Evolutionary conservation across 139 green algal species (phyloP).

Genomic region (Chlorella vulgaris): DNA sequence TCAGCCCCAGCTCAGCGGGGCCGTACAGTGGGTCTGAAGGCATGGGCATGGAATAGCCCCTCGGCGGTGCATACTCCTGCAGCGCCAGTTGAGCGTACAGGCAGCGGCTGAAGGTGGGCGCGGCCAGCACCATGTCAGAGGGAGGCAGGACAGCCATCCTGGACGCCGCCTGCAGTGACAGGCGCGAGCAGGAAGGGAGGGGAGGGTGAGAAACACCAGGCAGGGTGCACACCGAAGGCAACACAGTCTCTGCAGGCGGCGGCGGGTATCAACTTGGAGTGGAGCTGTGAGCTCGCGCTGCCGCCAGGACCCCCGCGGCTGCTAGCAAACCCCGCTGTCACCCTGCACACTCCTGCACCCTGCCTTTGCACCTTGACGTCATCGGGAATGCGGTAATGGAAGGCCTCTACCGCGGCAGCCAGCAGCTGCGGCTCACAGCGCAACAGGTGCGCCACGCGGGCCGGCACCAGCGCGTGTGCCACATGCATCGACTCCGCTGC

Average conservation of each 20-base stretch:
- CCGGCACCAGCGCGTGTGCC: slow-evolving; percentile 54
- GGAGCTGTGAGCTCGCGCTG: no score
- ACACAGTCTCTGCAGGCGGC: no score
- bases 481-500: slow-evolving; percentile 48
- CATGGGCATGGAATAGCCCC: slow-evolving; percentile 47
- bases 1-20: slow-evolving; percentile 67
- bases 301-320: no score
- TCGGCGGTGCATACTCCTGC: slow-evolving; percentile 62
- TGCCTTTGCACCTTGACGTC: slow-evolving; percentile 48
- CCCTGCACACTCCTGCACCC: no score
- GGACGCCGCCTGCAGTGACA: slow-evolving; percentile 46
- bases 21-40: slow-evolving; percentile 19
- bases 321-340: no score
- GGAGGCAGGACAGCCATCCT: slow-evolving; percentile 59
- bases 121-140: slow-evolving; percentile 37
- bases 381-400: slow-evolving; percentile 56
- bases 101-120: slow-evolving; percentile 60
- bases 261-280: no score
- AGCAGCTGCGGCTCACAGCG: slow-evolving; percentile 64
- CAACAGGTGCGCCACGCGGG: slow-evolving; percentile 57
- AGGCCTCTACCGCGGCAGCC: slow-evolving; percentile 66
- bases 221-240: not conserved
- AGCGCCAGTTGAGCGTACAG: slow-evolving; percentile 75
- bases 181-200: not conserved
- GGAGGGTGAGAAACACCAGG: not conserved